Evolutionary conservation across 2,329 filamentous ascomycete species (phyloP).

Genomic region (Colletotrichum sp.): DNA sequence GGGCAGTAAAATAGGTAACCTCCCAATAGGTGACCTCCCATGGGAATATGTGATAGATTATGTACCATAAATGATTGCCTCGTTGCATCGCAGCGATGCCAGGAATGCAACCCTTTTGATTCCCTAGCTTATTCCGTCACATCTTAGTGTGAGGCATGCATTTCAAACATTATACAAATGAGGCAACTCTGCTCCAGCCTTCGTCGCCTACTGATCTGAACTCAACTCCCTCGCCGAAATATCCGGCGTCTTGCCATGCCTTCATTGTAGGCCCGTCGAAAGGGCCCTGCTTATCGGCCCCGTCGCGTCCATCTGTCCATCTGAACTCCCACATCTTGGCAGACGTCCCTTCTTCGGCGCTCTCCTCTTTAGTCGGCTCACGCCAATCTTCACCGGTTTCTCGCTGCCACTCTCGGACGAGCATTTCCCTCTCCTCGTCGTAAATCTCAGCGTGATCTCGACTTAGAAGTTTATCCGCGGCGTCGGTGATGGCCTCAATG

Average conservation of each 20-base stretch:
- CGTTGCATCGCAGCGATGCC: slow-evolving; percentile 14
- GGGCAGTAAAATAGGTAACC: slow-evolving; percentile 10
- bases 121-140: background rate
- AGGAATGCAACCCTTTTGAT: slow-evolving; percentile 14
- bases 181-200: slow-evolving; percentile 57
- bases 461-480: slow-evolving; percentile 84
- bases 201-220: slow-evolving; percentile 67
- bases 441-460: slow-evolving; percentile 91
- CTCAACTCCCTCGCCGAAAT: slow-evolving; percentile 90
- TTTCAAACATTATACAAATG: slow-evolving; percentile 43
- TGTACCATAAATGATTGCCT: slow-evolving; percentile 22
- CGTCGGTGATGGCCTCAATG: slow-evolving; percentile 85
- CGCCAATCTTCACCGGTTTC: slow-evolving; percentile 90
- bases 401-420: slow-evolving; percentile 81
- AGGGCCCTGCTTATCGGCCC: slow-evolving; percentile 79
- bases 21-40: background rate
- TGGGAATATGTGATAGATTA: slow-evolving; percentile 21
- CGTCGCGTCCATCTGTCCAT: slow-evolving; percentile 89
- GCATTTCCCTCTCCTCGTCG: slow-evolving; percentile 81
- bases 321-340: slow-evolving; percentile 82
- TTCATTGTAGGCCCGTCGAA: slow-evolving; percentile 87
- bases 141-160: background rate
- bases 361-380: slow-evolving; percentile 43
- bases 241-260: slow-evolving; percentile 89
- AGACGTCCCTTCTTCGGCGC: slow-evolving; percentile 28